A percentile compares a stretch with the other conserved stretches of the same genome.
Evolutionary conservation across 257 asterid genomes (phyloP).

Genomic region (Salvia hispanica): DNA sequence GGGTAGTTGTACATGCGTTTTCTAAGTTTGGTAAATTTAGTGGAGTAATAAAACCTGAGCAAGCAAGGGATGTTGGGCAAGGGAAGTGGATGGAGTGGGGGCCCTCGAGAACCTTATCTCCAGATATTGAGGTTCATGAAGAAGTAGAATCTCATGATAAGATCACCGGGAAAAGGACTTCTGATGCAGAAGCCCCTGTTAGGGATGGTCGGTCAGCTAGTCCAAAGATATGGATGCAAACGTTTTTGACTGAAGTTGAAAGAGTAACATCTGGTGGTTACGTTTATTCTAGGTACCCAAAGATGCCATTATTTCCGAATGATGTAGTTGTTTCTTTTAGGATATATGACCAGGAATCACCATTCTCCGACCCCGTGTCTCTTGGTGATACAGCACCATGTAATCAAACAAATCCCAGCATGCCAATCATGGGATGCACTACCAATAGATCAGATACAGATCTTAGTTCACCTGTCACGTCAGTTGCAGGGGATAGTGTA

Average conservation of each 20-base stretch:
- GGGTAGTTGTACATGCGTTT: slow-evolving; percentile 83
- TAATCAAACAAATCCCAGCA: slow-evolving; percentile 38
- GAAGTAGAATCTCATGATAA: slow-evolving; percentile 31
- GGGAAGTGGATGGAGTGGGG: slow-evolving; percentile 95
- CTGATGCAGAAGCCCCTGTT: slow-evolving; percentile 35
- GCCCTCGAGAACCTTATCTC: slow-evolving; percentile 47
- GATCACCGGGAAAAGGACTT: slow-evolving; percentile 33
- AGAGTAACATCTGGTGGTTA: slow-evolving; percentile 52
- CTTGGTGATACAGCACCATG: slow-evolving; percentile 40
- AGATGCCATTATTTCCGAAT: slow-evolving; percentile 49
- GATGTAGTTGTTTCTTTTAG: slow-evolving; percentile 65
- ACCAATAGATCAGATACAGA: slow-evolving; percentile 32
- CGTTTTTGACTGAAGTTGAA: slow-evolving; percentile 63
- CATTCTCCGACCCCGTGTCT: slow-evolving; percentile 54
- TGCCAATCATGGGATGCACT: slow-evolving; percentile 38
- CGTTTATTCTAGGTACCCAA: slow-evolving; percentile 64
- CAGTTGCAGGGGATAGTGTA: slow-evolving; percentile 35
- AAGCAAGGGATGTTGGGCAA: slow-evolving; percentile 50
- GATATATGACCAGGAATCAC: slow-evolving; percentile 60
- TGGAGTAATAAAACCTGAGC: slow-evolving; percentile 39
- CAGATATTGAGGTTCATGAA: slow-evolving; percentile 32
- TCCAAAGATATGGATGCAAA: slow-evolving; percentile 65
- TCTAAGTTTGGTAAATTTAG: slow-evolving; percentile 42
- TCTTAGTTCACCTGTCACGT: slow-evolving; percentile 24
- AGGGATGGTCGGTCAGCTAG: slow-evolving; percentile 45